A percentile compares a stretch with the other conserved stretches of the same genome.
phyloP scores from a whole-genome alignment of 306 rosid genomes.

The Prunus kanzakura region DNA sequence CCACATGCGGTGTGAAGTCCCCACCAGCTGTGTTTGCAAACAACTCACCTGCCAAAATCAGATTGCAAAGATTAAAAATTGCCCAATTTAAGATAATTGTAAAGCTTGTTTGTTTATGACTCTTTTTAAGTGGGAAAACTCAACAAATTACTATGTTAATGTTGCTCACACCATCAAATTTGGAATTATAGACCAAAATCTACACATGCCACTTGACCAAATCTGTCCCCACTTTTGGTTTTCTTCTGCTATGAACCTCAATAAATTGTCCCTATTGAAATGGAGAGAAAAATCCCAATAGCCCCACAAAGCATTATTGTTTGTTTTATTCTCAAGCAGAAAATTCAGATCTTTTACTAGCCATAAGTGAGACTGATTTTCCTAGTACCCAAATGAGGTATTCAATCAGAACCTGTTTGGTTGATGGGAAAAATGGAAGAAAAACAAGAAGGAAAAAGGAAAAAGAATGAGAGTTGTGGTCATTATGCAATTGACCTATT shows the following conservation, averaged over 20 bases:
- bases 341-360: slow-evolving; percentile 11
- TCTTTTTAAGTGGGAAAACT: not conserved
- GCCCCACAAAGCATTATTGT: not conserved
- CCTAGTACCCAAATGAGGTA: slow-evolving; percentile 1
- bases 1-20: slow-evolving; percentile 69
- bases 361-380: not conserved
- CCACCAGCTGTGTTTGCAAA: slow-evolving; percentile 55
- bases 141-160: too few species aligned
- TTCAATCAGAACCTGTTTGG: slow-evolving; percentile 3
- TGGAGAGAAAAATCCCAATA: not conserved
- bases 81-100: not conserved
- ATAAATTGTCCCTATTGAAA: not conserved
- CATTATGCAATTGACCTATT: not conserved
- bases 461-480: not conserved
- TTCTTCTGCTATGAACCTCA: not conserved
- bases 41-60: slow-evolving; percentile 53
- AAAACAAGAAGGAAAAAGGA: not conserved
- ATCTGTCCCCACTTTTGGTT: not conserved
- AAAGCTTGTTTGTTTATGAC: not conserved
- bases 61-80: slow-evolving; percentile 21
- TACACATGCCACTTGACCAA: not conserved
- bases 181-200: not conserved
- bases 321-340: not conserved
- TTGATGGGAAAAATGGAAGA: slow-evolving; percentile 9
- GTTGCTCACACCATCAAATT: too few species aligned